A percentile compares a stretch with the other conserved stretches of the same genome.
phyloP scores from a whole-genome alignment of 2,329 filamentous ascomycete genomes.

The Sphaerulina vaccinii region DNA sequence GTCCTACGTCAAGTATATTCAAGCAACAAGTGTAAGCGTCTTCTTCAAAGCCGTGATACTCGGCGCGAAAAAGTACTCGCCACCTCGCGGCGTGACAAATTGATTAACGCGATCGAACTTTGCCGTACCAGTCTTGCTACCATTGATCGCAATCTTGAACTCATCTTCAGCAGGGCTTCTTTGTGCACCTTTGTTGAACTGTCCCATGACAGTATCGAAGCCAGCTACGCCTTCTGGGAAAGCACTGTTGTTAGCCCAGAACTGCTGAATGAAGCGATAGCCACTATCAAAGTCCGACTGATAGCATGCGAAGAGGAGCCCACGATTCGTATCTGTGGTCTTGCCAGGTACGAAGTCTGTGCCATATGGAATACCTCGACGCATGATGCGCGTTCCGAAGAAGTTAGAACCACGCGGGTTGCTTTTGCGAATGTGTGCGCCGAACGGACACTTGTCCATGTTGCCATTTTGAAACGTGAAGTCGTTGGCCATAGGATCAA shows the following conservation, averaged over 20 bases:
- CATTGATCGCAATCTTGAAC: constrained; percentile 22
- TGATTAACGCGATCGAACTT: constrained; percentile 19
- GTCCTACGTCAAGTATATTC: too few relatives aligned
- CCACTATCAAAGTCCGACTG: constrained; percentile 45
- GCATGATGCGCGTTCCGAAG: constrained; percentile 39
- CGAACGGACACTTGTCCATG: constrained; percentile 45
- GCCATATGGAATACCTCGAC: constrained; percentile 46
- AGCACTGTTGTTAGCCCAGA: constrained; percentile 26
- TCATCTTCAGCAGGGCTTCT: constrained; percentile 4
- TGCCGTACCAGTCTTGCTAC: constrained; percentile 11
- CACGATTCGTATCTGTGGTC: constrained; percentile 37
- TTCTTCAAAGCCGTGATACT: constrained; percentile 34
- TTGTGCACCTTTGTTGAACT: constrained; percentile 8
- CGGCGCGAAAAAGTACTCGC: constrained; percentile 50
- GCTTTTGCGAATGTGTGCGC: constrained; percentile 49
- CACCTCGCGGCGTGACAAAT: constrained; percentile 45
- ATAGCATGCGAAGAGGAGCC: constrained; percentile 48
- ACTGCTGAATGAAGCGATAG: constrained; percentile 42
- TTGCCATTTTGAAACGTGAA: constrained; percentile 44
- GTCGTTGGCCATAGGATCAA: constrained; percentile 9
- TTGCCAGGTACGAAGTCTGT: constrained; percentile 21
- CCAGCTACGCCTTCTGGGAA: constrained; percentile 33
- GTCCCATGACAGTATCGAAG: constrained; percentile 41
- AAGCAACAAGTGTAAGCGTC: neutral
- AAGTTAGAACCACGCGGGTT: constrained; percentile 41